Evolutionary conservation across 768 basidiomycete species (phyloP).

Genomic region (Neoboletus subvelutipes): DNA sequence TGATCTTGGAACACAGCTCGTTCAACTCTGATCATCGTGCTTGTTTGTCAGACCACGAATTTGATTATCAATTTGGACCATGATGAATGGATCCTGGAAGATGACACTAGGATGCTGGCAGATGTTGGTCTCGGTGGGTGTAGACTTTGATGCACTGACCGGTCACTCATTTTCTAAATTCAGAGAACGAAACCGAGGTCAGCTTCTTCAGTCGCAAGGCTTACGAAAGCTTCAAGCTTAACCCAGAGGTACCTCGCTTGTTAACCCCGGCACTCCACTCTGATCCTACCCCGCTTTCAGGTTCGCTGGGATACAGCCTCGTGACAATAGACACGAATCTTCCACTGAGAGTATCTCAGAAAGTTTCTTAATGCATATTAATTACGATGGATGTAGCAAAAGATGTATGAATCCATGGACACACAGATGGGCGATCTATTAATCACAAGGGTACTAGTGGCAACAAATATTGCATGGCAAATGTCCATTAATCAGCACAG

Average conservation of each 20-base stretch:
- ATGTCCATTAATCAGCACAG: slow-evolving; percentile 10
- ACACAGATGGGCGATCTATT: slow-evolving; percentile 17
- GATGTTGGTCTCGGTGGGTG: slow-evolving; percentile 74
- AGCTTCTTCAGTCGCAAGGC: slow-evolving; percentile 81
- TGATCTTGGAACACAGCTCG: background rate
- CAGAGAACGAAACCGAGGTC: slow-evolving; percentile 95
- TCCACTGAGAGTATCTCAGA: background rate
- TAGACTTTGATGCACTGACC: background rate
- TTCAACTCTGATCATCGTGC: background rate
- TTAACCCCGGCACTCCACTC: background rate
- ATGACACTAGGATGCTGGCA: slow-evolving; percentile 63
- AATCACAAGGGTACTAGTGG: slow-evolving; percentile 18
- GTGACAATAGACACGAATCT: slow-evolving; percentile 1
- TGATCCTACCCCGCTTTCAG: slow-evolving; percentile 9
- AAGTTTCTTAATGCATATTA: slow-evolving; percentile 24
- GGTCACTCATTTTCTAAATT: background rate
- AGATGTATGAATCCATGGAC: slow-evolving; percentile 31
- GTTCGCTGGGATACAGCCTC: slow-evolving; percentile 29
- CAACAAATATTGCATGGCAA: slow-evolving; percentile 21
- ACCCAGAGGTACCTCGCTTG: slow-evolving; percentile 66
- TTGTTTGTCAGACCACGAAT: slow-evolving; percentile 74
- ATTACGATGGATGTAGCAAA: slow-evolving; percentile 32
- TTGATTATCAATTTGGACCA: slow-evolving; percentile 97
- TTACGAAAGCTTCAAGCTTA: slow-evolving; percentile 78
- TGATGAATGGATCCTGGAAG: slow-evolving; percentile 87